Percentiles rank a stretch among this genome's conserved stretches.
Conservation (phyloP, 352 stramenopile species). For the Saprolegnia parasitica region DNA sequence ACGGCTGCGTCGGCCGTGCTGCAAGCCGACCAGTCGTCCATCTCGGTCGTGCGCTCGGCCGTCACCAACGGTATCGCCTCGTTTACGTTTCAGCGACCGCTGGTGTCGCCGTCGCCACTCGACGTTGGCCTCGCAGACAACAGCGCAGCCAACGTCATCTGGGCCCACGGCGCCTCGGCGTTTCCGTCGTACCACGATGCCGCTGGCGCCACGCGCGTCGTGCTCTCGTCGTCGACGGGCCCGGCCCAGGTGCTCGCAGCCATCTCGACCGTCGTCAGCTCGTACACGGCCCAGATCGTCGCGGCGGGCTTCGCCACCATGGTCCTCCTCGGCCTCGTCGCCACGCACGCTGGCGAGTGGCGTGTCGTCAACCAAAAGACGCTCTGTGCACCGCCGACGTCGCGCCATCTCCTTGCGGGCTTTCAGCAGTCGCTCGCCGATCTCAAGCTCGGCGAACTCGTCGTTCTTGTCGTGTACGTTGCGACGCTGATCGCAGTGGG, state of each 20-base stretch:
- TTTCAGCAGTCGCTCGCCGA: slow-evolving; percentile 59
- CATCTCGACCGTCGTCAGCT: slow-evolving; percentile 28
- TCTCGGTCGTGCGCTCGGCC: slow-evolving; percentile 42
- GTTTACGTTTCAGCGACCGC: slow-evolving; percentile 57
- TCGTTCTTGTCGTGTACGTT: slow-evolving; percentile 65
- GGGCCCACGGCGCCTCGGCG: slow-evolving; percentile 44
- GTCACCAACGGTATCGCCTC: slow-evolving; percentile 44
- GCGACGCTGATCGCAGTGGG: slow-evolving; percentile 41
- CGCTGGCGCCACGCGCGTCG: not conserved
- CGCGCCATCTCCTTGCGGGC: no score
- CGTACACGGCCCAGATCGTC: slow-evolving; percentile 31
- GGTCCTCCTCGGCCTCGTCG: not conserved
- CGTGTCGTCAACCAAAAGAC: slow-evolving; percentile 44
- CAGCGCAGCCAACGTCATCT: slow-evolving; percentile 47
- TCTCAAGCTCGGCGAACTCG: slow-evolving; percentile 53
- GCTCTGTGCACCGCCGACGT: slow-evolving; percentile 41
- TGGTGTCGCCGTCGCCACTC: no score
- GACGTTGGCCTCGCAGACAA: slow-evolving; percentile 48
- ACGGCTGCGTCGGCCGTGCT: slow-evolving; percentile 41
- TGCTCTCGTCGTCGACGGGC: slow-evolving; percentile 42
- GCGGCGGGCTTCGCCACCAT: not conserved
- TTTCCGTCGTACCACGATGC: slow-evolving; percentile 21
- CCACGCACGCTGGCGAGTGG: slow-evolving; percentile 17
- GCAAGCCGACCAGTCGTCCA: slow-evolving; percentile 31
- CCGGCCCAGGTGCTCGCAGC: slow-evolving; percentile 41